These are phyloP conservation scores for Nakazawaea pomicola DNA, from an alignment of 805 yeast species.

Conservation along the genomic window DNA sequence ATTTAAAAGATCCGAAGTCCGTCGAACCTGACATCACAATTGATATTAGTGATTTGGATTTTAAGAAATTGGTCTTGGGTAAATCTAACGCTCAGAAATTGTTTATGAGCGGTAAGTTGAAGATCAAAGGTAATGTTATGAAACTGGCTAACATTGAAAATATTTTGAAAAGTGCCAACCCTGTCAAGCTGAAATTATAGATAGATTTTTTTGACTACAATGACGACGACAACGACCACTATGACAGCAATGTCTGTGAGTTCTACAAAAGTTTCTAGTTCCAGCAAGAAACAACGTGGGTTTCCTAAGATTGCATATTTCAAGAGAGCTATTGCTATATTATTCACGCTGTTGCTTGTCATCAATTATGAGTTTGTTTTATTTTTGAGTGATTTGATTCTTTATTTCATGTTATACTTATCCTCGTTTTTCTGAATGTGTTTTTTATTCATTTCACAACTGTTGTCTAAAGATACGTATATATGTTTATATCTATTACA, in stretches of 20 bases:
- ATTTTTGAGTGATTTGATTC: constrained; percentile 6
- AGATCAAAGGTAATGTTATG: constrained; percentile 87
- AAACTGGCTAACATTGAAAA: constrained; percentile 77
- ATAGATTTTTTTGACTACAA: constrained; percentile 5
- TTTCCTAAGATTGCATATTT: neutral
- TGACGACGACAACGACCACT: constrained; percentile 50
- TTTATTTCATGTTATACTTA: constrained; percentile 7
- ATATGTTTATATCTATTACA: constrained; percentile 15
- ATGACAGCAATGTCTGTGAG: neutral
- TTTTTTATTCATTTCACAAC: neutral
- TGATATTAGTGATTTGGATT: constrained; percentile 60
- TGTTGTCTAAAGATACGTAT: no score
- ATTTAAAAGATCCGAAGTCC: constrained; percentile 26
- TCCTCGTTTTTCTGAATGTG: neutral
- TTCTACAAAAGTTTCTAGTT: no score
- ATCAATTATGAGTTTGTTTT: constrained; percentile 5
- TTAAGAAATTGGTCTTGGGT: constrained; percentile 67
- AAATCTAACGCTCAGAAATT: constrained; percentile 82
- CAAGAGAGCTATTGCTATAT: neutral
- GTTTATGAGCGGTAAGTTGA: constrained; percentile 79
- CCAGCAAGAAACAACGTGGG: no score
- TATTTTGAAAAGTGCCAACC: constrained; percentile 51
- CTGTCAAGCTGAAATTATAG: constrained; percentile 34
- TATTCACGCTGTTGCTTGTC: neutral
- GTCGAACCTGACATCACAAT: constrained; percentile 62